Conservation (phyloP, 2,329 filamentous ascomycete species). For the Aspergillus tubingensis region DNA sequence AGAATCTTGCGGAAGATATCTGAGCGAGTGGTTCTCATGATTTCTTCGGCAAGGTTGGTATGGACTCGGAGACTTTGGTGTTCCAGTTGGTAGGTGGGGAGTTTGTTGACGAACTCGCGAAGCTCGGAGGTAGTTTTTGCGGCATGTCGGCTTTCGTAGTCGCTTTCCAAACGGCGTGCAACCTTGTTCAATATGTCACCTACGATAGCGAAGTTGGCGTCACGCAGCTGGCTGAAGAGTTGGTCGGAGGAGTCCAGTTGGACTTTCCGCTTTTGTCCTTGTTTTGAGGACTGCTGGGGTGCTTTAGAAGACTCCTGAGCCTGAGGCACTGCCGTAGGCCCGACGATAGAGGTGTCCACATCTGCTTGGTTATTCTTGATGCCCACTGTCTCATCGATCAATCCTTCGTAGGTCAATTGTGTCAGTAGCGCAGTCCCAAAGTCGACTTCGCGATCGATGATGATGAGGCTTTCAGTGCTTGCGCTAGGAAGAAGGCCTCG, state of each 20-base stretch:
- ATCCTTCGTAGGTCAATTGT: constrained; percentile 92
- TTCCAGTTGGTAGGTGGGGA: constrained; percentile 90
- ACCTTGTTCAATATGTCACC: constrained; percentile 87
- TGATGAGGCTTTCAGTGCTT: constrained; percentile 84
- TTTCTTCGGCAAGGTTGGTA: constrained; percentile 88
- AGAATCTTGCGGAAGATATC: constrained; percentile 85
- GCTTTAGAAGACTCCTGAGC: constrained; percentile 58
- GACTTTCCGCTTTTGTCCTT: constrained; percentile 80
- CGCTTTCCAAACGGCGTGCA: constrained; percentile 78
- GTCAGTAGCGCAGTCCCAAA: constrained; percentile 89
- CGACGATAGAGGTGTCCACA: constrained; percentile 86
- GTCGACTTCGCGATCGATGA: constrained; percentile 94
- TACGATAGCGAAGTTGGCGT: constrained; percentile 94
- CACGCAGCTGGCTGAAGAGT: constrained; percentile 81
- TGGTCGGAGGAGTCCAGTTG: constrained; percentile 86
- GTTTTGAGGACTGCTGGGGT: constrained; percentile 52
- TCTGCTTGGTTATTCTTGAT: constrained; percentile 93
- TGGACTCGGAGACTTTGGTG: constrained; percentile 91
- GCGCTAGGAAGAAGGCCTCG: constrained; percentile 80
- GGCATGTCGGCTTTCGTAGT: constrained; percentile 84
- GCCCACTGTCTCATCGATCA: constrained; percentile 90
- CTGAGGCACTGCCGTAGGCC: constrained; percentile 60
- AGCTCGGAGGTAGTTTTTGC: constrained; percentile 89
- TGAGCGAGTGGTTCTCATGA: constrained; percentile 87
- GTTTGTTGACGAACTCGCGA: constrained; percentile 89